These are phyloP conservation scores for Melampsora larici-populina DNA, from an alignment of 1,284 basidiomycete genomes.

Conservation along the genomic window DNA sequence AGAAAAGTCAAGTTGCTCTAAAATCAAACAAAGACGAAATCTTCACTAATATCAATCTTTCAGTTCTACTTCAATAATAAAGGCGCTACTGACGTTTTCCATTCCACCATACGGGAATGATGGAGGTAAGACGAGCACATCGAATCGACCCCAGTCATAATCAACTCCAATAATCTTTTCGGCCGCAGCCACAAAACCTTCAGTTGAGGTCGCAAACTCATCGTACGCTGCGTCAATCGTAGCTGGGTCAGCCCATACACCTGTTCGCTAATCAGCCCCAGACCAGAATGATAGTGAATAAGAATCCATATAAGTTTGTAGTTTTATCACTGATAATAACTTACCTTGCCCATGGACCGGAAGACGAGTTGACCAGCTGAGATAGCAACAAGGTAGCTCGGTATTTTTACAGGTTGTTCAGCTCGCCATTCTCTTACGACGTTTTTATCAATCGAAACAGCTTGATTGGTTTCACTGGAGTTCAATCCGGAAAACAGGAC, in stretches of 20 bases:
- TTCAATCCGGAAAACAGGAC: constrained; percentile 78
- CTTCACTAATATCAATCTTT: constrained; percentile 69
- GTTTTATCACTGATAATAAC: background rate
- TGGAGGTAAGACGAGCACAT: constrained; percentile 84
- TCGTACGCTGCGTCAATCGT: constrained; percentile 73
- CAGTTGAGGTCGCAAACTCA: constrained; percentile 83
- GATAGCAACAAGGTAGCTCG: constrained; percentile 38
- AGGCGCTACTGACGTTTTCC: constrained; percentile 48
- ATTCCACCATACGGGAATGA: constrained; percentile 72
- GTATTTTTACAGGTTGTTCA: constrained; percentile 45
- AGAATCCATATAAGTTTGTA: background rate
- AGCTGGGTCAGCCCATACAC: constrained; percentile 85
- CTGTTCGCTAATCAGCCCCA: constrained; percentile 64
- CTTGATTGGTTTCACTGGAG: constrained; percentile 41
- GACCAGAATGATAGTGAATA: constrained; percentile 52
- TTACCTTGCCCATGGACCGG: constrained; percentile 56
- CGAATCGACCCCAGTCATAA: constrained; percentile 86
- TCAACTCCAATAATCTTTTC: constrained; percentile 66
- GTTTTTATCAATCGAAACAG: constrained; percentile 65
- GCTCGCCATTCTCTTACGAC: constrained; percentile 56
- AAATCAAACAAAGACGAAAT: constrained; percentile 51
- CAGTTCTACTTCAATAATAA: background rate
- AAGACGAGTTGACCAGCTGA: constrained; percentile 51
- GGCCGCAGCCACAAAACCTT: constrained; percentile 70
- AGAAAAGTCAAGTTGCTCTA: constrained; percentile 38